Evolutionary conservation across 306 rosid species (phyloP), one percentile per base, ranked within the genome.

Genomic region (Crataegus laevigata): DNA sequence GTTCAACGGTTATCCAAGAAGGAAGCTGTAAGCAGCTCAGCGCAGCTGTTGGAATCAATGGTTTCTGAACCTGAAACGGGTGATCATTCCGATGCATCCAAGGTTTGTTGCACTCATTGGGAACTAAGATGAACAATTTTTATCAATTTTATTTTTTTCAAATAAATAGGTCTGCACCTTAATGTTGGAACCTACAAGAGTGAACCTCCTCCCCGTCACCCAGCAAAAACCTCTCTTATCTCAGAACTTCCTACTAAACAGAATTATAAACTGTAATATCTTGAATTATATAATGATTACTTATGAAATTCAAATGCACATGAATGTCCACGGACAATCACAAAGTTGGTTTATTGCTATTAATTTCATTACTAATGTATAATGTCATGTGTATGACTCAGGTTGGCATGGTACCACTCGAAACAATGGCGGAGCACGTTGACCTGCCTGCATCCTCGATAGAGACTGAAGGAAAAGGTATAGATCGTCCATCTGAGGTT

Each of bases 401-500:
- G 84, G 84, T 26, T 42, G 74, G 42, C 15, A 11, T 14, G 25
- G 43, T 61, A 8, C 11, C 63, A 36, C 68, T 19, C 8, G 77
- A 78, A 64, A 55, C 47, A 42, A 59, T 14, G 32, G 24, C 55
- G n/a, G 78, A 29, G 25, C 64, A 51, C 9, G 42, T 30, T 68
- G 79, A 60, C 24, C 54, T 19, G 32, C 57, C 74, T 30, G 34
- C 66, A 15, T 38, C 76, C 11, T 80, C 72, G 11, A 11, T 51
- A 2, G 81, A 62, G 30, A 73, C 72, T 14, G 87, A 71, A 69
- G 78, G 69, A 57, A 78, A 77, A 69, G 75, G 22, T 30, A 54
- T 73, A 50, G 78, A 83, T 45, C 73, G 77, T 62, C 77, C 34
- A 65, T 72, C 83, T 68, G 84, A 78, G 75, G 84, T 58, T 65